Percentiles rank a stretch among this genome's conserved stretches.
Evolutionary conservation across 345 rosid genomes (phyloP).

Genomic region (Aurinia saxatilis): DNA sequence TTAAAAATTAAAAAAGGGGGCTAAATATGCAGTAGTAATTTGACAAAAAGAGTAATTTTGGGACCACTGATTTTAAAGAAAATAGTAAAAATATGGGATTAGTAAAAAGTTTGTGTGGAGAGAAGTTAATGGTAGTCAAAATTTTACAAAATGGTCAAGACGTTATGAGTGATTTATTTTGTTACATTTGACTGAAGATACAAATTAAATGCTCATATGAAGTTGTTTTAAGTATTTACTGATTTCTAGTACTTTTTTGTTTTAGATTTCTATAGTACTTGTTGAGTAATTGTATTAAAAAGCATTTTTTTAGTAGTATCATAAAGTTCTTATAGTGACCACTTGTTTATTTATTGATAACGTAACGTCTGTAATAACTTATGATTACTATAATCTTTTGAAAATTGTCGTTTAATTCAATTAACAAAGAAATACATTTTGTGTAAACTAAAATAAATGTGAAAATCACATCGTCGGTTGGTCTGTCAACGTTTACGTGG

Average conservation of each 20-base stretch:
- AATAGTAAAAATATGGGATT: not conserved
- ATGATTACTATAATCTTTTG: not conserved
- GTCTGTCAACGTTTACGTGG: constrained; percentile 28
- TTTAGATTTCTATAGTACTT: too few relatives aligned
- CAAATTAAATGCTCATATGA: not conserved
- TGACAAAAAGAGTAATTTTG: not conserved
- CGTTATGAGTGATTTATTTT: not conserved
- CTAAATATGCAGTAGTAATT: not conserved
- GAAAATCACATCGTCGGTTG: constrained; percentile 21
- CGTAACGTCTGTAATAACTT: constrained; percentile 2
- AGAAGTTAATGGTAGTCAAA: constrained; percentile 1
- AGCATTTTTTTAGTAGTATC: not conserved
- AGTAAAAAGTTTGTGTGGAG: not conserved
- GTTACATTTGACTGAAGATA: not conserved
- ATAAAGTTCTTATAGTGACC: not conserved
- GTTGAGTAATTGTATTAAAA: not conserved
- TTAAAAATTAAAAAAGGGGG: too few relatives aligned
- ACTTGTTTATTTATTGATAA: constrained; percentile 1
- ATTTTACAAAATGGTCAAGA: constrained; percentile 9
- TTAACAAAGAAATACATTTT: not conserved
- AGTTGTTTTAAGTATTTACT: not conserved
- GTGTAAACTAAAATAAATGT: not conserved
- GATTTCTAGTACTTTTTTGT: not conserved
- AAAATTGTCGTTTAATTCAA: not conserved
- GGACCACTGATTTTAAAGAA: not conserved